Conservation (phyloP, 345 rosid genomes). For the Citrus trifoliata region DNA sequence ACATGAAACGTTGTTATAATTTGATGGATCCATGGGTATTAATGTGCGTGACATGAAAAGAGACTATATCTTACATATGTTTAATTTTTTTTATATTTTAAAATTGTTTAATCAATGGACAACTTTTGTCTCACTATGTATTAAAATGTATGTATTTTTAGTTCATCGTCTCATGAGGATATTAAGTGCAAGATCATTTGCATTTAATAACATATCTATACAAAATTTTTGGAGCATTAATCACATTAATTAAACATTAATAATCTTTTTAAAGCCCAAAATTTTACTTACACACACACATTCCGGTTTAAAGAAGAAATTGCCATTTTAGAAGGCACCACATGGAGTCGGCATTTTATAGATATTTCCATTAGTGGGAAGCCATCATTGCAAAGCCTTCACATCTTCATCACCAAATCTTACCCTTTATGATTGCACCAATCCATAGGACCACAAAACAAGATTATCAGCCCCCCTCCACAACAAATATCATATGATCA, state of each 20-base stretch:
- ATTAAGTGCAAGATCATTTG: not conserved
- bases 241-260: not conserved
- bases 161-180: no score
- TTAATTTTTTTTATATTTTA: no score
- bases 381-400: conserved; percentile 54
- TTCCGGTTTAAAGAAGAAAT: not conserved
- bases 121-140: no score
- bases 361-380: conserved; percentile 37
- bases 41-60: no score
- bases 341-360: conserved; percentile 51
- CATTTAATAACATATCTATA: not conserved
- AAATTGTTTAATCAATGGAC: no score
- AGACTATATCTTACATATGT: not conserved
- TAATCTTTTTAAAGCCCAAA: not conserved
- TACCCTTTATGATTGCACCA: conserved; percentile 33
- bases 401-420: conserved; percentile 37
- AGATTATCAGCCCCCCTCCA: not conserved
- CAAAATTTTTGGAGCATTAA: not conserved
- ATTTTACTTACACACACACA: no score
- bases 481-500: not conserved
- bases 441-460: not conserved
- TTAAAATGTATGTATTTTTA: no score
- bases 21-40: not conserved
- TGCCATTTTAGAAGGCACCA: conserved; percentile 20
- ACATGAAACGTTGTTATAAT: not conserved